Conservation (phyloP, 192 early-diverging fungal genomes). For the Podila minutissima region DNA sequence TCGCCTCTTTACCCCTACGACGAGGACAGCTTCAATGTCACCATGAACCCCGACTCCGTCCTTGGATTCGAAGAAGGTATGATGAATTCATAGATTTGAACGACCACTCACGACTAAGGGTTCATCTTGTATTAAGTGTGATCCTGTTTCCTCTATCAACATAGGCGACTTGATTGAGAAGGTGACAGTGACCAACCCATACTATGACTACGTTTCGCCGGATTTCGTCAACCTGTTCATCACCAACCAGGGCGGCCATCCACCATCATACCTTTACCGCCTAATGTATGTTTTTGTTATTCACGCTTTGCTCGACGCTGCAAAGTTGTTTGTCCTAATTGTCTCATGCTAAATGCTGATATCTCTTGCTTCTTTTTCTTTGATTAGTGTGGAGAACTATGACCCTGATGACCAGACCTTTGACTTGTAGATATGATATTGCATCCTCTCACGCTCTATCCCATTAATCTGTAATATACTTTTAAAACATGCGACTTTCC, state of each 20-base stretch:
- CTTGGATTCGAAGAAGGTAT: conserved; percentile 81
- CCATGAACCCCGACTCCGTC: conserved; percentile 82
- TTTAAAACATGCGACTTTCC: background rate
- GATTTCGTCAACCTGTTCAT: conserved; percentile 92
- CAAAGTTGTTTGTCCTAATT: background rate
- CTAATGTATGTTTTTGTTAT: conserved; percentile 64
- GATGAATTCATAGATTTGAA: background rate
- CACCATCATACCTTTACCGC: conserved; percentile 84
- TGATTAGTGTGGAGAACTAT: conserved; percentile 39
- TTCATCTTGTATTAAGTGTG: conserved; percentile 65
- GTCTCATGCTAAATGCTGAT: background rate
- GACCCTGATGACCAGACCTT: conserved; percentile 51
- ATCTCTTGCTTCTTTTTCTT: background rate
- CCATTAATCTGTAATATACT: background rate
- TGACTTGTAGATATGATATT: conserved; percentile 20
- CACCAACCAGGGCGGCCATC: conserved; percentile 84
- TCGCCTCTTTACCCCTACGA: conserved; percentile 91
- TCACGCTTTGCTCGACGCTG: background rate
- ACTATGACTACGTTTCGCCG: conserved; percentile 93
- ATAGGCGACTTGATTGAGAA: conserved; percentile 82
- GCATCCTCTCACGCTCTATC: background rate
- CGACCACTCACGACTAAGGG: background rate
- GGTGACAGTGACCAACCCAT: conserved; percentile 85
- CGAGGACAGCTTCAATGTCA: conserved; percentile 83
- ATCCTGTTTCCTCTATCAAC: conserved; percentile 79